A percentile compares a stretch with the other conserved stretches of the same genome.
Conservation (phyloP, 768 basidiomycete genomes). For the Floccularia luteovirens region DNA sequence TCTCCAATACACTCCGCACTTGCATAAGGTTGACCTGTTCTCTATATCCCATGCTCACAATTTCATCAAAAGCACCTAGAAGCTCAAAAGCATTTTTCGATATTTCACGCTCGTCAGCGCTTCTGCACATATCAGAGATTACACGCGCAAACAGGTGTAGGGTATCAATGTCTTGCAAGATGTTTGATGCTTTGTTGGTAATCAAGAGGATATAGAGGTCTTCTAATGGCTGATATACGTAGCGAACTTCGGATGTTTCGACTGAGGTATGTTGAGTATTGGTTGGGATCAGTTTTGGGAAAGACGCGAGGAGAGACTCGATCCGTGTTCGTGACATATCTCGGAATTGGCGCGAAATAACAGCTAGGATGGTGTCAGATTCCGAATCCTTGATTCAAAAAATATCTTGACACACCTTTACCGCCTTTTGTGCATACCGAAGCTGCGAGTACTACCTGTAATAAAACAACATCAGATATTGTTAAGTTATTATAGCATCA, state of each 20-base stretch:
- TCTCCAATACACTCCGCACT: conserved; percentile 72
- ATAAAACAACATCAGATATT: neutral
- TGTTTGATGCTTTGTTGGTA: conserved; percentile 98
- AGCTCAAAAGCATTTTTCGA: conserved; percentile 88
- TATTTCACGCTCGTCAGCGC: conserved; percentile 85
- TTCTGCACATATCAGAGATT: conserved; percentile 86
- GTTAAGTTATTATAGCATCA: neutral
- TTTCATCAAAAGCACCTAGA: conserved; percentile 93
- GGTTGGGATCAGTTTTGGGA: conserved; percentile 94
- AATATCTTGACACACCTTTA: conserved; percentile 58
- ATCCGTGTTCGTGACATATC: conserved; percentile 89
- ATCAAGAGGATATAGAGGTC: conserved; percentile 96
- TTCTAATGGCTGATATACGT: conserved; percentile 94
- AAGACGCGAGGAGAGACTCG: conserved; percentile 92
- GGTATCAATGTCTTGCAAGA: conserved; percentile 96
- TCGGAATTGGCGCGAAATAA: conserved; percentile 93
- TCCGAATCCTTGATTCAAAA: conserved; percentile 1
- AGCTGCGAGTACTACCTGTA: conserved; percentile 85
- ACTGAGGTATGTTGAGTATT: conserved; percentile 96
- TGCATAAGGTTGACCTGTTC: conserved; percentile 76
- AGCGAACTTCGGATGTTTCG: conserved; percentile 91
- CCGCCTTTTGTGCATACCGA: conserved; percentile 94
- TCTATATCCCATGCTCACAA: conserved; percentile 83
- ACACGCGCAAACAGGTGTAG: conserved; percentile 91
- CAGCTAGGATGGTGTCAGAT: conserved; percentile 41